Evolutionary conservation across 2,329 filamentous ascomycete species (phyloP), one percentile per base, ranked within the genome.

Genomic region (Curvularia lunata): DNA sequence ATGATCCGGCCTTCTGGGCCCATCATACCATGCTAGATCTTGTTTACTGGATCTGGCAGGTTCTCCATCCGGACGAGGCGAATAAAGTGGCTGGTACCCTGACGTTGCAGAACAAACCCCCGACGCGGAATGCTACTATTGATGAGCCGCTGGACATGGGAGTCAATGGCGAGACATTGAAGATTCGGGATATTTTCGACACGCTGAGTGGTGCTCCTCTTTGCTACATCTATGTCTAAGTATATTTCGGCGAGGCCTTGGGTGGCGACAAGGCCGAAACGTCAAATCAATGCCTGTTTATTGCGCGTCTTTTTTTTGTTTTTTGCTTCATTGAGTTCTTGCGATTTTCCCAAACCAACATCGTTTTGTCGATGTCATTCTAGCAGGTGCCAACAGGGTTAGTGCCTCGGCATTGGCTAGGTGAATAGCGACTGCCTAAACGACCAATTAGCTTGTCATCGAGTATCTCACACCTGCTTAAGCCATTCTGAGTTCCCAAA

Each of bases 21-120:
- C 52, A 55, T 28, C 52, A 55, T 28, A 25, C 52, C n/a, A 54
- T 50, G 52, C 52, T 54, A 23, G 52, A 54, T 23, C 52, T 46
- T 16, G 42, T 54, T 13, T 50, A 54, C 25, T 54, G 52, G 46
- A 43, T 54, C 10, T 54, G 52, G 52, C 52, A 50, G 46, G 41
- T 28, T 5, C 52, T 54, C n/a, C 52, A 54, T 12, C 52, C 52
- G 25, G 37, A 38, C 13, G 52, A 54, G 38, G 52, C 52, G 13
- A 54, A 54, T 5, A 49, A 54, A 40, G 52, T 54, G 21, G 23
- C 52, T 9, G 52, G 52, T 38, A 50, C 52, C 25, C 40, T 54
- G 38, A 54, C 52, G 1, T 27, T 42, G 42, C 32, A 46, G 32
- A 53, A 53, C 18, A 53, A 18, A 23, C 51, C 51, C 9, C 52